These are phyloP conservation scores for Cercospora sp. DNA, from an alignment of 2,329 filamentous ascomycete species.

Conservation along the genomic window DNA sequence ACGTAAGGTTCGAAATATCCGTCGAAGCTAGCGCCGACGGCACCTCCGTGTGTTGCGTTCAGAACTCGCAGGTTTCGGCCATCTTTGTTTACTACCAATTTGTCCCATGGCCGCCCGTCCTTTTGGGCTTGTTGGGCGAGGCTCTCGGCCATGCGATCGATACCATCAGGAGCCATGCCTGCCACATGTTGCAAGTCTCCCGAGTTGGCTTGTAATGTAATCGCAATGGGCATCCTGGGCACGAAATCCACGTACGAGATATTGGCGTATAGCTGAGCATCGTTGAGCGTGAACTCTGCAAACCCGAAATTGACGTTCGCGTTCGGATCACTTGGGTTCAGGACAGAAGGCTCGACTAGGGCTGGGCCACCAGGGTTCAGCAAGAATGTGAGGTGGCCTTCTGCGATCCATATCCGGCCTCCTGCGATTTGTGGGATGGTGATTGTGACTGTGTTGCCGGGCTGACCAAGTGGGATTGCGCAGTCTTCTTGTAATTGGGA, in stretches of 20 bases:
- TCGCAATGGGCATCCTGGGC: constrained; percentile 45
- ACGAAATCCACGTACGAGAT: constrained; percentile 43
- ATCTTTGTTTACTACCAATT: constrained; percentile 53
- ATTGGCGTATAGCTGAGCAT: constrained; percentile 51
- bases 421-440: constrained; percentile 42
- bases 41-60: constrained; percentile 50
- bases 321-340: constrained; percentile 47
- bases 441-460: constrained; percentile 37
- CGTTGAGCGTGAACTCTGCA: constrained; percentile 52
- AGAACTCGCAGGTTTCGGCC: constrained; percentile 46
- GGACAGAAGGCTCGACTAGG: constrained; percentile 39
- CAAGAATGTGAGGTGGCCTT: constrained; percentile 40
- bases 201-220: constrained; percentile 41
- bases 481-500: constrained; percentile 39
- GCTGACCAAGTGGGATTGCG: constrained; percentile 39
- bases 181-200: constrained; percentile 51
- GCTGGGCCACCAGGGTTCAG: constrained; percentile 41
- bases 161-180: constrained; percentile 61
- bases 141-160: constrained; percentile 56
- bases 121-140: constrained; percentile 56
- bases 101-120: constrained; percentile 65
- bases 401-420: constrained; percentile 41
- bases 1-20: constrained; percentile 57
- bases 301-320: constrained; percentile 49
- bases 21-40: constrained; percentile 52